Evolutionary conservation across 352 stramenopile genomes (phyloP).

Genomic region (Aphanomyces cochlioides): DNA sequence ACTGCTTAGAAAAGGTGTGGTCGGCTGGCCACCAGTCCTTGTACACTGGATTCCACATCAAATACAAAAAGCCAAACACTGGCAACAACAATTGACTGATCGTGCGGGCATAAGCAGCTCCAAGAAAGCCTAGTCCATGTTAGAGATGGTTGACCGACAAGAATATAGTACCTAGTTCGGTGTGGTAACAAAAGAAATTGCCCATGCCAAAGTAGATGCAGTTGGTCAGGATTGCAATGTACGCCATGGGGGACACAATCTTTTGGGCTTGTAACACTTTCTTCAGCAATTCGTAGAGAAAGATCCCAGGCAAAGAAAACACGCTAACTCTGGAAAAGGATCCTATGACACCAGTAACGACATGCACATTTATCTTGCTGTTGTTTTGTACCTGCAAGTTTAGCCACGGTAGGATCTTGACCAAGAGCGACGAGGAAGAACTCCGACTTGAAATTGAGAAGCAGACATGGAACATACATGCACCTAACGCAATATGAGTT

Average conservation of each 20-base stretch:
- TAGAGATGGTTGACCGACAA: neutral
- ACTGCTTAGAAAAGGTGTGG: slow-evolving; percentile 4
- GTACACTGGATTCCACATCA: slow-evolving; percentile 26
- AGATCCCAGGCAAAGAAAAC: slow-evolving; percentile 38
- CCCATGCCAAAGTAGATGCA: slow-evolving; percentile 12
- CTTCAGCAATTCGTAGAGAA: slow-evolving; percentile 42
- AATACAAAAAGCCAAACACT: slow-evolving; percentile 13
- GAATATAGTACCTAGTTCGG: neutral
- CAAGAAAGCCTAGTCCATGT: slow-evolving; percentile 18
- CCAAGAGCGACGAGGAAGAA: slow-evolving; percentile 1
- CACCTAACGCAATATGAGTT: neutral
- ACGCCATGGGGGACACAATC: slow-evolving; percentile 41
- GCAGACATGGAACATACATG: slow-evolving; percentile 2
- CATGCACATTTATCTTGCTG: neutral
- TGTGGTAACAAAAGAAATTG: slow-evolving; percentile 25
- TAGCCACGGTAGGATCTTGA: slow-evolving; percentile 17
- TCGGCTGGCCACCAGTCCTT: slow-evolving; percentile 17
- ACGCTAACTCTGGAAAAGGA: slow-evolving; percentile 19
- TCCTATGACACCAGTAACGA: slow-evolving; percentile 35
- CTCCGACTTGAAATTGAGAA: slow-evolving; percentile 16
- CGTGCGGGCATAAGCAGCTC: slow-evolving; percentile 20
- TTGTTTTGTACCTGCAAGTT: slow-evolving; percentile 2
- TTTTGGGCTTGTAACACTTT: slow-evolving; percentile 43
- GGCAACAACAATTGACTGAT: slow-evolving; percentile 5
- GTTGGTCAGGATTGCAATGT: slow-evolving; percentile 33